Percentiles rank a stretch among this genome's conserved stretches.
phyloP scores from a whole-genome alignment of 1,284 basidiomycete species.

The Schizophyllum amplum region DNA sequence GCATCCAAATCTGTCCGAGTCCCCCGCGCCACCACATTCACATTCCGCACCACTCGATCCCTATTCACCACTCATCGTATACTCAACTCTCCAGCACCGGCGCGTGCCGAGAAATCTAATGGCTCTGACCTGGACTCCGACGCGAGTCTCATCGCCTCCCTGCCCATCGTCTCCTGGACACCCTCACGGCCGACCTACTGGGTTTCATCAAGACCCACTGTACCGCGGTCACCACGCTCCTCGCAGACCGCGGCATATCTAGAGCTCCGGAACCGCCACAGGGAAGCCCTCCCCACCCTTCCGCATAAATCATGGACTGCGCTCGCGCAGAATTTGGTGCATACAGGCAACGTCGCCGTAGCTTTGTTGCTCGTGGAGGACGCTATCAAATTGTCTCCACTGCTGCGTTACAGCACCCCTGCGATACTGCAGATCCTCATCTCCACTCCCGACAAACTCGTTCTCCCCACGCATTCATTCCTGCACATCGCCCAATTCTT shows the following conservation, averaged over 20 bases:
- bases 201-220: neutral
- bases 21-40: neutral
- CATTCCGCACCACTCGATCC: neutral
- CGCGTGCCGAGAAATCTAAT: neutral
- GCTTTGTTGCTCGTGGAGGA: slow-evolving; percentile 8
- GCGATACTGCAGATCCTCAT: slow-evolving; percentile 4
- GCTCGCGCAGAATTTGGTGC: neutral
- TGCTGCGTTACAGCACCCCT: neutral
- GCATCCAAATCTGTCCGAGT: neutral
- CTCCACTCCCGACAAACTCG: slow-evolving; percentile 4
- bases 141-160: neutral
- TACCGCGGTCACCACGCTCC: neutral
- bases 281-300: neutral
- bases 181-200: neutral
- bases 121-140: neutral
- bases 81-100: neutral
- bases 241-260: neutral
- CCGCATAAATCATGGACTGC: neutral
- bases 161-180: neutral
- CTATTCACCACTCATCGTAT: neutral
- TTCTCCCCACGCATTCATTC: slow-evolving; percentile 1
- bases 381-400: slow-evolving; percentile 7
- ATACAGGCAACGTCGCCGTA: neutral
- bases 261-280: neutral
- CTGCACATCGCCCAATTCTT: slow-evolving; percentile 1